Evolutionary conservation across 306 rosid genomes (phyloP).

Genomic region (Malus sieversii): DNA sequence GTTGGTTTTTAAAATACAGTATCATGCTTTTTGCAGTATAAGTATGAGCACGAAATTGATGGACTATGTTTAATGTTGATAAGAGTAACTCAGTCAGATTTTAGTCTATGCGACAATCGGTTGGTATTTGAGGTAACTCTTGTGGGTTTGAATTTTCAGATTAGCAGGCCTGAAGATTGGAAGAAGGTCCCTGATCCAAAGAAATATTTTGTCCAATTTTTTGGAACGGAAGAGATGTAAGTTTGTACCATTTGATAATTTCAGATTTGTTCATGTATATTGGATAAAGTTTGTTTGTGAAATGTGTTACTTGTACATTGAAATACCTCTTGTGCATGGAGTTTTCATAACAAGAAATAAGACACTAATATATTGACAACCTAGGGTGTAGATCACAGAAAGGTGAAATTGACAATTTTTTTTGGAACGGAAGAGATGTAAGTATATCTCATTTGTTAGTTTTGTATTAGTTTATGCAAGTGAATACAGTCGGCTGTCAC

Average conservation of each 20-base stretch:
- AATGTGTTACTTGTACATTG: background rate
- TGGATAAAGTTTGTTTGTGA: background rate
- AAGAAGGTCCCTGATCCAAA: slow-evolving; percentile 74
- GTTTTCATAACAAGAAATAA: background rate
- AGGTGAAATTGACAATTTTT: slow-evolving; percentile 51
- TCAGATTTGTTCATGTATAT: background rate
- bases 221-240: slow-evolving; percentile 92
- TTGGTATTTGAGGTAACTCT: slow-evolving; percentile 12
- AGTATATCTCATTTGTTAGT: slow-evolving; percentile 27
- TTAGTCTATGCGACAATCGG: background rate
- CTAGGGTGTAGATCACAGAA: background rate
- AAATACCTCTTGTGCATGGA: background rate
- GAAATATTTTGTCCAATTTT: slow-evolving; percentile 86
- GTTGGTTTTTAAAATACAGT: background rate
- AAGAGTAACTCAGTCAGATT: background rate
- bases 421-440: slow-evolving; percentile 82
- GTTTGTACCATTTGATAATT: slow-evolving; percentile 23
- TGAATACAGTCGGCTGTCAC: background rate
- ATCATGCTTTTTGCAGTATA: background rate
- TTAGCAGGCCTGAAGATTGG: slow-evolving; percentile 94
- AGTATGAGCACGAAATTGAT: background rate
- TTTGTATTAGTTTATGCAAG: background rate
- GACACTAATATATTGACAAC: background rate
- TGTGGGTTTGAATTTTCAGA: slow-evolving; percentile 48
- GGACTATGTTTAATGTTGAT: background rate